Evolutionary conservation across 2,329 filamentous ascomycete genomes (phyloP).

Genomic region (Calonectria pauciramosa): DNA sequence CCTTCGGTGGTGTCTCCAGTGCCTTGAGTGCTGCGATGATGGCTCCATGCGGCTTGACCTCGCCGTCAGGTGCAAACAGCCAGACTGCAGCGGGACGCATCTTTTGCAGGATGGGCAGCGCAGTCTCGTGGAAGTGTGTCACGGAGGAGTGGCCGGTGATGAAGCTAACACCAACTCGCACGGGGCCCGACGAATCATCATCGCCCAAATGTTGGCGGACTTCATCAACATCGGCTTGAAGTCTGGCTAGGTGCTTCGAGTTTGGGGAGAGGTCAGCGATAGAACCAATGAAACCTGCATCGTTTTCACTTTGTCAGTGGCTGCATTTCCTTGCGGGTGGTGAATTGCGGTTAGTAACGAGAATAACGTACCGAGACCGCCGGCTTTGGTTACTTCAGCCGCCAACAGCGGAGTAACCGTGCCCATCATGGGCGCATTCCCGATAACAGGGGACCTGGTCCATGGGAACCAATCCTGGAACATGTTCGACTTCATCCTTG

Average conservation of each 20-base stretch:
- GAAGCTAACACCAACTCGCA: slow-evolving; percentile 71
- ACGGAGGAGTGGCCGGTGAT: slow-evolving; percentile 65
- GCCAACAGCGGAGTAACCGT: slow-evolving; percentile 51
- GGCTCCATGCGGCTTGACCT: slow-evolving; percentile 53
- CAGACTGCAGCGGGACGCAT: slow-evolving; percentile 73
- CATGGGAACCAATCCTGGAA: neutral
- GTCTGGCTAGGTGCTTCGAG: slow-evolving; percentile 50
- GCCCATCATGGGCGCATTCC: slow-evolving; percentile 55
- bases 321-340: neutral
- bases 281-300: slow-evolving; percentile 51
- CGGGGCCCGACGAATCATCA: slow-evolving; percentile 54
- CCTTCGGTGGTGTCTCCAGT: slow-evolving; percentile 54
- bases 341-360: neutral
- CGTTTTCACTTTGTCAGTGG: slow-evolving; percentile 1
- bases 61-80: slow-evolving; percentile 73
- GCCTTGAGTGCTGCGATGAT: slow-evolving; percentile 54
- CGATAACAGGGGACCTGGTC: slow-evolving; percentile 45
- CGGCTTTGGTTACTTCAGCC: slow-evolving; percentile 55
- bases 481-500: neutral
- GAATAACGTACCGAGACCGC: slow-evolving; percentile 51
- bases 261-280: slow-evolving; percentile 46
- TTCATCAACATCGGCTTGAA: slow-evolving; percentile 50
- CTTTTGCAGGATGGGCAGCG: slow-evolving; percentile 63
- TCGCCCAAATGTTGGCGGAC: slow-evolving; percentile 45
- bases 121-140: slow-evolving; percentile 56